These are phyloP conservation scores for Penicillium sp. DNA, from an alignment of 2,329 filamentous ascomycete species.

Conservation along the genomic window DNA sequence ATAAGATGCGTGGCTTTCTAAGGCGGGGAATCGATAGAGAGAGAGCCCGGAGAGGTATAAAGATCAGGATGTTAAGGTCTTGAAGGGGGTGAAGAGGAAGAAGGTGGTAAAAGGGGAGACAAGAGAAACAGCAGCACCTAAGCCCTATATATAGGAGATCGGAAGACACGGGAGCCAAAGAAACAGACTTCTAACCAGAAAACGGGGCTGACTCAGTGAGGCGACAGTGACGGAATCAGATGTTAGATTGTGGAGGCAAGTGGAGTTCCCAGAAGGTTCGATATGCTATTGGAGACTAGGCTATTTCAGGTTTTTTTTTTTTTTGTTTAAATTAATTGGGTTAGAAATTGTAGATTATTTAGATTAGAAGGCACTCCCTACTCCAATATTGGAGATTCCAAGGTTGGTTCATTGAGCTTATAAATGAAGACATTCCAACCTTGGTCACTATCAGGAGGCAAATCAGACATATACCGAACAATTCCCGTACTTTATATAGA, in stretches of 20 bases:
- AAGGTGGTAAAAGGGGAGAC: conserved; percentile 6
- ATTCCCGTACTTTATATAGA: neutral
- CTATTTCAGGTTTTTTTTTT: neutral
- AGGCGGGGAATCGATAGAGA: conserved; percentile 4
- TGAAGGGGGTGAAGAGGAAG: conserved; percentile 6
- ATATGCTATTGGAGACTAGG: conserved; percentile 1
- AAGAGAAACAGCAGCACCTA: conserved; percentile 2
- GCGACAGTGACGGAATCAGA: conserved; percentile 26
- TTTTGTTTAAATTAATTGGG: neutral
- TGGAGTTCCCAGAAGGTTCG: conserved; percentile 25
- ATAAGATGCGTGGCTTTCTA: neutral
- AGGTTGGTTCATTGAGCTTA: no score
- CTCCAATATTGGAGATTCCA: no score
- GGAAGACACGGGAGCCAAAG: conserved; percentile 26
- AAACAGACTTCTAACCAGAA: conserved; percentile 10
- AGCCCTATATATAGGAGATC: conserved; percentile 22
- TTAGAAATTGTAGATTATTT: neutral
- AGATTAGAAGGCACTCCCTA: no score
- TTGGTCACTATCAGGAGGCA: no score
- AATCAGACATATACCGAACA: no score
- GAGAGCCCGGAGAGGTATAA: conserved; percentile 1
- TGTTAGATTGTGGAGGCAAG: conserved; percentile 16
- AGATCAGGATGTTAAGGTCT: conserved; percentile 12
- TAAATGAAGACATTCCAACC: no score
- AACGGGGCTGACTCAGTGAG: conserved; percentile 25